Evolutionary conservation across 225 moss, liverwort and hornwort species (phyloP).

Genomic region (Physcomitrellopsis africana): DNA sequence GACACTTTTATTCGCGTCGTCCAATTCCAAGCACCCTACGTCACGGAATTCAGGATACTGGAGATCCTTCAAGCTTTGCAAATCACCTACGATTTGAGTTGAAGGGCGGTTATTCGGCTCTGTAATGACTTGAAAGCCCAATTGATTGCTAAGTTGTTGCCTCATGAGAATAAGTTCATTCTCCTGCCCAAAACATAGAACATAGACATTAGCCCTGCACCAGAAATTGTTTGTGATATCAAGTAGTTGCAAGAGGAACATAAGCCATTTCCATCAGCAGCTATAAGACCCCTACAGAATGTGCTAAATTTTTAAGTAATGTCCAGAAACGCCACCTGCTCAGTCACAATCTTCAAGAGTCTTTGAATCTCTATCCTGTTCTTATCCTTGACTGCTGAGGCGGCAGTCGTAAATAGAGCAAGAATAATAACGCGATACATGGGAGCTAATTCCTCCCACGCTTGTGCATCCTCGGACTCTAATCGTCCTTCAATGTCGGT

Average conservation of each 20-base stretch:
- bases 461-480: constrained; percentile 40
- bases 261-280: neutral
- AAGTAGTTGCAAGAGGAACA: too few species aligned
- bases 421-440: constrained; percentile 45
- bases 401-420: constrained; percentile 45
- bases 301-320: neutral
- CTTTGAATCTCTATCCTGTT: constrained; percentile 36
- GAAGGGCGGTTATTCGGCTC: constrained; percentile 18
- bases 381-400: constrained; percentile 47
- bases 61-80: constrained; percentile 9
- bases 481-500: constrained; percentile 32
- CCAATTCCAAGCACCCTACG: neutral
- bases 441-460: constrained; percentile 44
- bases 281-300: neutral
- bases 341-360: constrained; percentile 40
- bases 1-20: constrained; percentile 14
- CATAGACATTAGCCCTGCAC: constrained; percentile 11
- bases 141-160: constrained; percentile 35
- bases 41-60: constrained; percentile 7
- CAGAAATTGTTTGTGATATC: neutral
- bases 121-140: constrained; percentile 23
- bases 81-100: neutral
- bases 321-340: constrained; percentile 36
- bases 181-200: constrained; percentile 32
- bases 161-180: constrained; percentile 40